Base-by-base conservation (phyloP, 345 rosid genomes). In the Populus euphratica region DNA sequence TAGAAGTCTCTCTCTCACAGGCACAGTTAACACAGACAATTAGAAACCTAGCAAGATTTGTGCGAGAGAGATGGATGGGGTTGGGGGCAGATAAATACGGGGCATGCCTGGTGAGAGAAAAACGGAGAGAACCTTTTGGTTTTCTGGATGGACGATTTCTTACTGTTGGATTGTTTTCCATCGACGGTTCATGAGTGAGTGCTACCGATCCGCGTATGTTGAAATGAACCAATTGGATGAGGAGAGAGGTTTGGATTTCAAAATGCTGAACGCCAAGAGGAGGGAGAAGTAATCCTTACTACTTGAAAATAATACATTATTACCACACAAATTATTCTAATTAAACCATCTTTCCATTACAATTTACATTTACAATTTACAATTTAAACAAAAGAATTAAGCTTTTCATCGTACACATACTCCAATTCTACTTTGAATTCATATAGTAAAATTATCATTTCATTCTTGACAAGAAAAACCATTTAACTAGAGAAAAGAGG, bases 151-250 rank as follows among this genome's bases (percentile, higher is more conserved):
- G 69, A 50, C 2, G 7, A 11, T 1, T 31, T 8, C 4, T 25
- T 25, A 41, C 76, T 82, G 87, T 84, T 70, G 68, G 87, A 84
- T 81, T 29, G 3, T 20, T 1, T 18, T 0, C 5, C 1, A 31
- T 70, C 49, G 65, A 63, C 78, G 80, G 84, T 10, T 43, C 27
- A 11, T 20, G 52, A 47, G 29, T 2, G n/a, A 38, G 11, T 74
- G 65, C 16, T 73, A 76, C 78, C 80, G 14, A 85, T 82, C 85
- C 82, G 81, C 18, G 79, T 31, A 61, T n/a, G 0, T 7, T n/a
- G 8, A 20, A 54, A 69, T 23, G 33, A 44, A 1, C 82, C 81
- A 81, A 77, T 79, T 27, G 11, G 52, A 29, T 33, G 78, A 64
- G 43, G 78, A 14, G 72, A 36, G 66, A 38, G 68, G 56, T 23